Percentiles rank a stretch among this genome's conserved stretches.
Evolutionary conservation across 306 rosid genomes (phyloP).

Genomic region (Lablab purpureus): DNA sequence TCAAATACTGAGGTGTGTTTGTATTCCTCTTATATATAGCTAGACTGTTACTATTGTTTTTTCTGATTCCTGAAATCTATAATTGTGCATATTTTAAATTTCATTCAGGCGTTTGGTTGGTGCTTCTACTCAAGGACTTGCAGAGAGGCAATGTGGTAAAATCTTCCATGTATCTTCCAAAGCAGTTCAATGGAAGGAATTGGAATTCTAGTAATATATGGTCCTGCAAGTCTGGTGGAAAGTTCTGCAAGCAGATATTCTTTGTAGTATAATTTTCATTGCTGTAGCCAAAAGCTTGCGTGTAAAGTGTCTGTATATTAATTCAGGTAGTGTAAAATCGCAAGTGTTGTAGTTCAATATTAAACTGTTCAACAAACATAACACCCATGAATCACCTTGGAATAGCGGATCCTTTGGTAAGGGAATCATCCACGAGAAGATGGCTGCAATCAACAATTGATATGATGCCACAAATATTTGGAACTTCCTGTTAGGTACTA

Average conservation of each 20-base stretch:
- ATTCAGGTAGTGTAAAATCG: constrained; percentile 4
- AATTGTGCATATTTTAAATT: constrained; percentile 14
- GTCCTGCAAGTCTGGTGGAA: background rate
- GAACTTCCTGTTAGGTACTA: background rate
- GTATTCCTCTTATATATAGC: background rate
- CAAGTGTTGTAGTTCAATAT: background rate
- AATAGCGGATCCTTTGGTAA: background rate
- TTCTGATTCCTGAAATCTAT: constrained; percentile 27
- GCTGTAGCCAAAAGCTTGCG: constrained; percentile 8
- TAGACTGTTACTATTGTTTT: background rate
- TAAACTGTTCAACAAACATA: constrained; percentile 2
- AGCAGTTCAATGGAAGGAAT: constrained; percentile 16
- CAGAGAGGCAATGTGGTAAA: constrained; percentile 14
- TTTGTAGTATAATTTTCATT: constrained; percentile 16
- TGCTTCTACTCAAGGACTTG: constrained; percentile 11
- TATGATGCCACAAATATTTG: background rate
- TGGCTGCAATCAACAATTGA: background rate
- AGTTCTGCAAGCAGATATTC: constrained; percentile 20
- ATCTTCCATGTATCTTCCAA: constrained; percentile 21
- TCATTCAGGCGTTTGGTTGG: constrained; percentile 25
- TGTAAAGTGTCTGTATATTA: constrained; percentile 1
- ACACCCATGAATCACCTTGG: background rate
- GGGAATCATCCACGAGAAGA: background rate
- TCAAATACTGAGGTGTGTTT: background rate
- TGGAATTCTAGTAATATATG: constrained; percentile 31